Evolutionary conservation across 768 basidiomycete genomes (phyloP), one percentile per base, ranked within the genome.

Genomic region (Russula compacta): DNA sequence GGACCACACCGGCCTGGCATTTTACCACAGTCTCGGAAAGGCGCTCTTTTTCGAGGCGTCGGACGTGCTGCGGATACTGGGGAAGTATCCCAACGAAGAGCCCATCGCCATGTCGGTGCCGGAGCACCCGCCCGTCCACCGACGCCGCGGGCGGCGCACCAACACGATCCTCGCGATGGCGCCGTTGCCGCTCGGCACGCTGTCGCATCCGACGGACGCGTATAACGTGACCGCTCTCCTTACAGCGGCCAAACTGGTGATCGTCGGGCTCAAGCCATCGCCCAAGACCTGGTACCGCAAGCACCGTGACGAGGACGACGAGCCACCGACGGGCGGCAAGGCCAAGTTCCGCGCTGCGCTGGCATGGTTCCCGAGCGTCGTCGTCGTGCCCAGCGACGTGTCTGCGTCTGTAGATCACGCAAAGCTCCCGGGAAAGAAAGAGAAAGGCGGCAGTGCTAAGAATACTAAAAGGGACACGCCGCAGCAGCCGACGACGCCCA

Each of bases 1-100:
- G 2, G 97, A 98, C 70, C 90, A 95, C 60, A 75, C 80, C 66
- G 97, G 97, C 0, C 79, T 98, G 9, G 91, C 93, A 0, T 99
- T 99, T 73, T 97, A 92, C 70, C 95, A 98, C 73, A 90, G 88
- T 57, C 76, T 99, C 4, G 93, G 97, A 32, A 95, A 92, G 71
- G 86, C 98, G 11, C 78, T 98, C 14, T 97, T 97, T 66, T 87
- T 99, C 6, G 95, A 98, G 49, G 94, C 95, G 12, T 85, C 90
- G 15, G 97, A 99, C 71, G 92, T 91, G 38, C 80, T 98, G 48
- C 86, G 97, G 17, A 91, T 99, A 55, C 79, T 98, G 2, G 97
- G 97, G 1, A 90, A 87, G 68, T 95, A 98, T 69, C 89, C 90
- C 4, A 82, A 85, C 33, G 77, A 78, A 46, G 71, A 73, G 46